These are phyloP conservation scores for Leccinum sublutescens DNA, from an alignment of 768 basidiomycete species.

Conservation along the genomic window DNA sequence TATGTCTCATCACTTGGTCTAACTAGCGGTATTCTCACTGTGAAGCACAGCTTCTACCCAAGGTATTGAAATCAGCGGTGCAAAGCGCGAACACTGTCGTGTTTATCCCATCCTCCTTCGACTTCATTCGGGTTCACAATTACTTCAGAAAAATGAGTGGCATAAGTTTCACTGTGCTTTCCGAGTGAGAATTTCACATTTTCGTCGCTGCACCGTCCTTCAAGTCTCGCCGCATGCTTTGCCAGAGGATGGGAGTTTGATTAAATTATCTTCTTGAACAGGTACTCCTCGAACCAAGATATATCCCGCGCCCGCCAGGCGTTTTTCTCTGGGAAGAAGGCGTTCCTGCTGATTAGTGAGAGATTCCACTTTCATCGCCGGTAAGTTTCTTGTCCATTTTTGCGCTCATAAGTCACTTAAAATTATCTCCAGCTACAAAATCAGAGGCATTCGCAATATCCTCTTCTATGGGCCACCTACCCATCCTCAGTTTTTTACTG, in stretches of 20 bases:
- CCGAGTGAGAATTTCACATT: slow-evolving; percentile 59
- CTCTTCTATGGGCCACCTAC: slow-evolving; percentile 93
- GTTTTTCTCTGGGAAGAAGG: slow-evolving; percentile 85
- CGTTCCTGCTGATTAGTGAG: slow-evolving; percentile 89
- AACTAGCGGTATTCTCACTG: neutral
- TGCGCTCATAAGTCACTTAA: neutral
- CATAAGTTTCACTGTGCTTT: slow-evolving; percentile 78
- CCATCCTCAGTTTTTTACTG: slow-evolving; percentile 89
- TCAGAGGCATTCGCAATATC: slow-evolving; percentile 88
- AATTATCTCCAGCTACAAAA: slow-evolving; percentile 67
- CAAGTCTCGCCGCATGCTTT: neutral
- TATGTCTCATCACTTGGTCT: slow-evolving; percentile 24
- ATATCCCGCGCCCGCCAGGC: slow-evolving; percentile 91
- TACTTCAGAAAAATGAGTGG: slow-evolving; percentile 73
- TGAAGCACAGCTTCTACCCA: slow-evolving; percentile 66
- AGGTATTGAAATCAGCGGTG: slow-evolving; percentile 87
- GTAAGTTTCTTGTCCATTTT: slow-evolving; percentile 34
- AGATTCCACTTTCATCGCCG: slow-evolving; percentile 98
- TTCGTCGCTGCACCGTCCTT: neutral
- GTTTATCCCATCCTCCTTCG: slow-evolving; percentile 93
- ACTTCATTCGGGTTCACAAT: slow-evolving; percentile 90
- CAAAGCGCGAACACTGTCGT: slow-evolving; percentile 86
- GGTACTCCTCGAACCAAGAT: slow-evolving; percentile 91
- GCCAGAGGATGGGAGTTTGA: neutral
- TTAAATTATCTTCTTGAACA: slow-evolving; percentile 28